Evolutionary conservation across 139 green algal species (phyloP).

Genomic region (Mesotaenium endlicherianum): DNA sequence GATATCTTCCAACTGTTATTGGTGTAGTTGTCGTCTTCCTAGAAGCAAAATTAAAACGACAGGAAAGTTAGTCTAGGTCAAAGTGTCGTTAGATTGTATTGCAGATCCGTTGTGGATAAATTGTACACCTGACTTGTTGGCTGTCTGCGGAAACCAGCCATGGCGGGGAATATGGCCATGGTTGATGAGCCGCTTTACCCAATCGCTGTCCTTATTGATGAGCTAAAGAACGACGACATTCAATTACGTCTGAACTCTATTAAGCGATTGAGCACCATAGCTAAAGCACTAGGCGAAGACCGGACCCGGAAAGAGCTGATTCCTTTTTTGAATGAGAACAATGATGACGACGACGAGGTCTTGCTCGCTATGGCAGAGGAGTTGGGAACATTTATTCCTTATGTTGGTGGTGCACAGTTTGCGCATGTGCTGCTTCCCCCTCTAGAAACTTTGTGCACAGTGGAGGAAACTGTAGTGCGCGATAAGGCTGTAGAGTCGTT

Average conservation of each 20-base stretch:
- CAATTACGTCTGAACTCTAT: slow-evolving; percentile 89
- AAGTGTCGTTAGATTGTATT: no score
- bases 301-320: slow-evolving; percentile 91
- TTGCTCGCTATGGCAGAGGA: slow-evolving; percentile 94
- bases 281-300: slow-evolving; percentile 88
- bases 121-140: no score
- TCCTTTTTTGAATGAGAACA: slow-evolving; percentile 94
- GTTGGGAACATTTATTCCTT: slow-evolving; percentile 89
- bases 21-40: no score
- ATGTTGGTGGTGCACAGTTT: slow-evolving; percentile 82
- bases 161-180: slow-evolving; percentile 29
- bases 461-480: slow-evolving; percentile 98
- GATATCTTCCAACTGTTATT: no score
- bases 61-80: no score
- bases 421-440: slow-evolving; percentile 80
- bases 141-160: no score
- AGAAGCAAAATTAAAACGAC: no score
- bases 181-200: slow-evolving; percentile 71
- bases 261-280: slow-evolving; percentile 85
- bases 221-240: slow-evolving; percentile 84
- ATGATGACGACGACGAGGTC: slow-evolving; percentile 98
- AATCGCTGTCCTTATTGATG: slow-evolving; percentile 84
- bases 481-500: slow-evolving; percentile 90
- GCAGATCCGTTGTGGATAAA: no score
- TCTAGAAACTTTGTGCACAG: slow-evolving; percentile 87